phyloP scores from a whole-genome alignment of 1,284 basidiomycete genomes.

The Boletellus dicymbophilus region DNA sequence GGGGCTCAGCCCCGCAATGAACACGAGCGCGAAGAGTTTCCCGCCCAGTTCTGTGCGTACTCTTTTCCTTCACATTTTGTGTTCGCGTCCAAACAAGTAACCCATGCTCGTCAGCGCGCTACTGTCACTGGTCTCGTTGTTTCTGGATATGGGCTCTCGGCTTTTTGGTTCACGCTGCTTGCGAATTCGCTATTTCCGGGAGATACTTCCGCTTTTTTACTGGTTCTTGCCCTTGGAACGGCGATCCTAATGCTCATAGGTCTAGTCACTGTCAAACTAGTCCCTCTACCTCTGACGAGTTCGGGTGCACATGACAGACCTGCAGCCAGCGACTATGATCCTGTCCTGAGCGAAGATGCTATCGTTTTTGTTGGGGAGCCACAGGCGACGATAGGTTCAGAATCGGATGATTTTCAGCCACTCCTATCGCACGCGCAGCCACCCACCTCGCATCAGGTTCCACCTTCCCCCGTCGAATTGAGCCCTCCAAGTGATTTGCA shows the following conservation, averaged over 20 bases:
- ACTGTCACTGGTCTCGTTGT: conserved; percentile 74
- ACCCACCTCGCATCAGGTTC: conserved; percentile 6
- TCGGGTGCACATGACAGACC: not conserved
- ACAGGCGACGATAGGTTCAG: conserved; percentile 30
- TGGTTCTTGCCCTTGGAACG: conserved; percentile 72
- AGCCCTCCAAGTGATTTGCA: conserved; percentile 1
- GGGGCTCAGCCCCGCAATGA: conserved; percentile 55
- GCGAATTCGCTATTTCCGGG: conserved; percentile 70
- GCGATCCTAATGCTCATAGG: conserved; percentile 70
- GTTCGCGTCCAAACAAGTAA: not conserved
- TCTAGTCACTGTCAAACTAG: conserved; percentile 58
- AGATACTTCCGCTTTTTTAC: conserved; percentile 68
- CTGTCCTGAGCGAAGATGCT: conserved; percentile 14
- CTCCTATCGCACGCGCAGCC: conserved; percentile 18
- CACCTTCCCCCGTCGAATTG: conserved; percentile 17
- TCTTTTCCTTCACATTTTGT: not conserved
- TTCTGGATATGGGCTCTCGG: conserved; percentile 84
- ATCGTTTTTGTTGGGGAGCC: conserved; percentile 27
- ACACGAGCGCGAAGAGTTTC: conserved; percentile 69
- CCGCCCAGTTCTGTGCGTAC: conserved; percentile 48
- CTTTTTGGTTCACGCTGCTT: conserved; percentile 76
- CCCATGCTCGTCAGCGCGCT: conserved; percentile 50
- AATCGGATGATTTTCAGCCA: conserved; percentile 19
- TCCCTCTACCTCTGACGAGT: conserved; percentile 46
- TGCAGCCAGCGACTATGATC: conserved; percentile 8